phyloP scores from a whole-genome alignment of 805 yeast genomes.

The Torulaspora franciscae region DNA sequence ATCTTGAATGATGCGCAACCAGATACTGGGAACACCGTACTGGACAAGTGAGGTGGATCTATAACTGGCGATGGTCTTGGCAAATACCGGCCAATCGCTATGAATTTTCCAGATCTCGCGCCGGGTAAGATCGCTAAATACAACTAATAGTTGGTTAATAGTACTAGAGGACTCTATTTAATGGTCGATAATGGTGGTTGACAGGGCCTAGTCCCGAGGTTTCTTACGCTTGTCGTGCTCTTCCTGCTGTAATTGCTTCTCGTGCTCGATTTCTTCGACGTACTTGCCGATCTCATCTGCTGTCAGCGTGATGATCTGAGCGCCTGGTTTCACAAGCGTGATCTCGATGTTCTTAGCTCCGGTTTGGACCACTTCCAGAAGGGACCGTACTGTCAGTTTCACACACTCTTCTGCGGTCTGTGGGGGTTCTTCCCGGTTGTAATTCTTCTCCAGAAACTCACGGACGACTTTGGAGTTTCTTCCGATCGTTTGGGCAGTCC shows the following conservation, averaged over 20 bases:
- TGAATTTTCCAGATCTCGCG: background rate
- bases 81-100: background rate
- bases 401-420: constrained; percentile 62
- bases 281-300: constrained; percentile 68
- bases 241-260: constrained; percentile 77
- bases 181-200: background rate
- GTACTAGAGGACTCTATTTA: background rate
- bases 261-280: constrained; percentile 81
- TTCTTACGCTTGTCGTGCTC: constrained; percentile 50
- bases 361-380: constrained; percentile 94
- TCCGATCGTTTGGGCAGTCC: constrained; percentile 98
- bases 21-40: background rate
- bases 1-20: background rate
- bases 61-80: background rate
- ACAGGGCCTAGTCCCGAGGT: background rate
- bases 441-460: constrained; percentile 89
- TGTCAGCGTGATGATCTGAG: constrained; percentile 52
- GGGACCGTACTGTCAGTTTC: constrained; percentile 74
- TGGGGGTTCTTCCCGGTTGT: constrained; percentile 51
- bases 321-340: constrained; percentile 73
- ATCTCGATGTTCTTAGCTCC: constrained; percentile 96
- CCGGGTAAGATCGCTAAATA: background rate
- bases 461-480: constrained; percentile 91
- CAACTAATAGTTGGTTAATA: background rate
- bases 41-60: background rate